Percentiles rank a stretch among this genome's conserved stretches.
Evolutionary conservation across 257 asterid genomes (phyloP).

Genomic region (Leonotis leonurus): DNA sequence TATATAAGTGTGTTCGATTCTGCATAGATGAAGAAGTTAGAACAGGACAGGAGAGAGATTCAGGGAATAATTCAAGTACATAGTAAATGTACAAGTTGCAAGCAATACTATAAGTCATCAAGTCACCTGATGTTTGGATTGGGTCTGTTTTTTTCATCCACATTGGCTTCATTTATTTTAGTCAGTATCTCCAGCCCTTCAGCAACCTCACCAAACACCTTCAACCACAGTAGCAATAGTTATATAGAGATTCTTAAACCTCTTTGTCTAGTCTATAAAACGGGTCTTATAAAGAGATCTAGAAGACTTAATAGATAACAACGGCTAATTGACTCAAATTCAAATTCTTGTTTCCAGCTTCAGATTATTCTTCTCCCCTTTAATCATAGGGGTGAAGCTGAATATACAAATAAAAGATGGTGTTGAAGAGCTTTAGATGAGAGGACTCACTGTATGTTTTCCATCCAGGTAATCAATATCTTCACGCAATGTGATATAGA

Average conservation of each 20-base stretch:
- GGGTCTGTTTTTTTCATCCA: slow-evolving; percentile 70
- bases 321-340: no score
- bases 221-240: slow-evolving; percentile 1
- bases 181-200: slow-evolving; percentile 84
- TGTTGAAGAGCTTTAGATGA: slow-evolving; percentile 14
- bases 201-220: slow-evolving; percentile 96
- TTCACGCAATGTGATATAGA: slow-evolving; percentile 83
- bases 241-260: no score
- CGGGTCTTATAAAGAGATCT: not conserved
- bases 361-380: not conserved
- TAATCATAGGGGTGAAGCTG: not conserved
- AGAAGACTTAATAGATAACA: not conserved
- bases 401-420: no score
- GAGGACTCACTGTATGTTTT: slow-evolving; percentile 77
- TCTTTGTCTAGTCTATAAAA: not conserved
- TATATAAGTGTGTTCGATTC: slow-evolving; percentile 84
- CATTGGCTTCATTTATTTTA: slow-evolving; percentile 85
- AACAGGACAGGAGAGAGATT: not conserved
- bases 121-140: slow-evolving; percentile 81
- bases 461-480: slow-evolving; percentile 96
- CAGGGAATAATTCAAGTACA: not conserved
- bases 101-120: slow-evolving; percentile 10
- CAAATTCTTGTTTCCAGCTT: not conserved
- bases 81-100: not conserved
- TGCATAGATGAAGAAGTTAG: slow-evolving; percentile 25